Base-by-base conservation (phyloP, 345 rosid species). In the Citrus reticulata region DNA sequence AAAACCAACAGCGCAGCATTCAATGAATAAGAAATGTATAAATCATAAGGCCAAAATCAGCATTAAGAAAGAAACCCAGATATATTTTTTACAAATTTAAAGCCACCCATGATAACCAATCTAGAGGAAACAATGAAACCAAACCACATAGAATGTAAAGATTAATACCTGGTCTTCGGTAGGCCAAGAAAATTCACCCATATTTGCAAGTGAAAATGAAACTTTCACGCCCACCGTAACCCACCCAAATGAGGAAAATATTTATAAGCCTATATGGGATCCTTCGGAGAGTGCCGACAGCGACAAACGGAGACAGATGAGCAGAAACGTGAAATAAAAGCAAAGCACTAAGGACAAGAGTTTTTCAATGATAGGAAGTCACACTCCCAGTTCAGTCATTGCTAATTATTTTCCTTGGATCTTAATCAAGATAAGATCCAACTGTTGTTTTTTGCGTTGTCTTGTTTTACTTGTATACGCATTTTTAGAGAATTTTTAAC, bases 121-220 rank as follows among this genome's bases (percentile, higher is more conserved):
- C 19, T 10, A 25, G 57, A 8, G 14, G 25, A 24, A 69, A 19
- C 29, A 2, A 69, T 14, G 3, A 25, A 70, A 20, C 59, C 37
- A 49, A 70, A 20, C 59, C 37, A 49, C 17, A 19, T 9, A 7
- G 37, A 17, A 73, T 19, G 40, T 29, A 24, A 46, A 2, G 61
- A 68, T 7, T 27, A 37, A 9, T 34, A 84, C 83, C 84, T 75
- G 76, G 37, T 73, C 75, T 9, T 72, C 73, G 39, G 78, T 58
- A 70, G 81, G 76, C 87, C 85, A 77, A 39, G 77, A 64, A 4
- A 39, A 81, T 51, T 67, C 29, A 20, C 73, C 75, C 82, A 83
- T 81, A 64, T 54, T 57, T 49, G 7, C 54, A 3, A 68, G 22
- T 65, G 68, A 7, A 65, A 32, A 65, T 17, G 42, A 6, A 32